Evolutionary conservation across 1,284 basidiomycete genomes (phyloP), one percentile per base, ranked within the genome.

Genomic region (Boletus semigastroideus): DNA sequence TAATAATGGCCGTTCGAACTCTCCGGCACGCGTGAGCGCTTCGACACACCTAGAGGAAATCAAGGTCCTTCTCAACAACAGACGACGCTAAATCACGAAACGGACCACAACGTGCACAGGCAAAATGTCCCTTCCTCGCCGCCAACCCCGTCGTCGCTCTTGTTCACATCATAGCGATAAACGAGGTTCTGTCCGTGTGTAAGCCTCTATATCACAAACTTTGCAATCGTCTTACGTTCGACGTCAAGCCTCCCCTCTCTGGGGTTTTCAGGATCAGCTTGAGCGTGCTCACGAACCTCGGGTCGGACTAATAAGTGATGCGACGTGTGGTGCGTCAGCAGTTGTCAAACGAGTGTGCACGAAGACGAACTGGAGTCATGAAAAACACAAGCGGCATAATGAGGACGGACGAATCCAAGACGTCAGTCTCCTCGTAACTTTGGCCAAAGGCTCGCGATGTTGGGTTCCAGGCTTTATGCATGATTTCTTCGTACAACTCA

Each of bases 341-440:
- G 42, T 33, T 48, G 28, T 54, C 51, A 27, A 30, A 51, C n/a
- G 34, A 42, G 34, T 45, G 25, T n/a, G 30, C 44, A 34, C 25
- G 28, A 14, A 43, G 25, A 72, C 83, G 56, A 57, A 86, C 86
- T 30, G 81, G 83, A 40, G 84, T 83, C 70, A 81, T 86, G 75
- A 95, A 95, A 77, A 96, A 95, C 30, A 94, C 89, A 39, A 92
- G 75, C 1, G 87, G 88, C 87, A 91, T 92, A 59, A 92, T 88
- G 41, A 92, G 74, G 49, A 92, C 80, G 16, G 89, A 81, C 19
- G 87, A 85, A 64, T 91, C 87, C 22, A 91, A 67, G 10, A 85
- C 74, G 34, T 84, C 74, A 1, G 75, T 80, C 45, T 90, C 86
- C 59, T 91, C 88, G 63, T 89, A 91, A 66, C 86, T 85, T 69